A percentile compares a stretch with the other conserved stretches of the same genome.
These are phyloP conservation scores for Metschnikowia gelsemii DNA, from an alignment of 805 yeast genomes.

Conservation along the genomic window DNA sequence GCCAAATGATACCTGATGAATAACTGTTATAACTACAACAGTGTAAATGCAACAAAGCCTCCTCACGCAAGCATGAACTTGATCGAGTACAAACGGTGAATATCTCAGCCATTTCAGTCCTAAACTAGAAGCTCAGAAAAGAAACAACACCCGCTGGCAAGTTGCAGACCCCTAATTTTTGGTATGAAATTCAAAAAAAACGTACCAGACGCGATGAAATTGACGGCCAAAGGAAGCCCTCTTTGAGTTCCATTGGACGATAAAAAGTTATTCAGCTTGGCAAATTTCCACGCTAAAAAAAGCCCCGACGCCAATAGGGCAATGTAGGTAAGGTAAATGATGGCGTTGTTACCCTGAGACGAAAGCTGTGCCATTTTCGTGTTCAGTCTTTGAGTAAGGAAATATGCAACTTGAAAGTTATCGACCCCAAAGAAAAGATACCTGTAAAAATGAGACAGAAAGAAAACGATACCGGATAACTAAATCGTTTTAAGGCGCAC, in stretches of 20 bases:
- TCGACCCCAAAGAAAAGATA: too few species aligned
- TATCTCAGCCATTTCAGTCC: slow-evolving; percentile 56
- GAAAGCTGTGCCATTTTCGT: slow-evolving; percentile 19
- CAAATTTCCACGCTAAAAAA: slow-evolving; percentile 54
- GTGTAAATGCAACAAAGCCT: slow-evolving; percentile 29
- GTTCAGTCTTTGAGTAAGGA: too few species aligned
- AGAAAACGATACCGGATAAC: too few species aligned
- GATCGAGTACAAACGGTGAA: slow-evolving; percentile 78
- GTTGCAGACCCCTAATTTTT: slow-evolving; percentile 9
- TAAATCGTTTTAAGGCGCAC: too few species aligned
- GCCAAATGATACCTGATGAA: too few species aligned
- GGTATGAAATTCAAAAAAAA: slow-evolving; percentile 5
- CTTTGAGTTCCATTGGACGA: slow-evolving; percentile 78
- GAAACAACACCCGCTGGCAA: slow-evolving; percentile 48
- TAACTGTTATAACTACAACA: slow-evolving; percentile 4
- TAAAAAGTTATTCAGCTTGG: slow-evolving; percentile 56
- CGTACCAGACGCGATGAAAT: slow-evolving; percentile 89
- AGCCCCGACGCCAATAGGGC: slow-evolving; percentile 42
- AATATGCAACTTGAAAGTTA: too few species aligned
- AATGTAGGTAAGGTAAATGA: slow-evolving; percentile 41
- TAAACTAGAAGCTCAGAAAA: slow-evolving; percentile 22
- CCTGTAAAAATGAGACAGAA: too few species aligned
- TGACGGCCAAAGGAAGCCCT: slow-evolving; percentile 79
- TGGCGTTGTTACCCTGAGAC: slow-evolving; percentile 41
- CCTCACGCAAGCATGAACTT: slow-evolving; percentile 84